Percentiles rank a stretch among this genome's conserved stretches.
phyloP scores from a whole-genome alignment of 495 filamentous ascomycete genomes.

The Xylaria curta region DNA sequence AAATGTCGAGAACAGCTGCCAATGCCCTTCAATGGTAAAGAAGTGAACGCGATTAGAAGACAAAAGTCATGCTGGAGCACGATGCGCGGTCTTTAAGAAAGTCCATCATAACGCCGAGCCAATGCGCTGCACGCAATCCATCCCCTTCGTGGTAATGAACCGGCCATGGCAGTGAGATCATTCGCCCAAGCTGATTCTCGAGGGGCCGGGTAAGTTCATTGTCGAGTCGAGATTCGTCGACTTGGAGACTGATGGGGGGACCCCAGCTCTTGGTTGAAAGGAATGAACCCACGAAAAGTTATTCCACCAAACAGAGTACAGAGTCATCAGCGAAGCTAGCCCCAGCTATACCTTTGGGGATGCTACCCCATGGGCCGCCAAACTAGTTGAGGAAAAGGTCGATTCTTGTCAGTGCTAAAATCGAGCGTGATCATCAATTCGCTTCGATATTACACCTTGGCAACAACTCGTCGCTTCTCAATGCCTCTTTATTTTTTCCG shows the following conservation, averaged over 20 bases:
- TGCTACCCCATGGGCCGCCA: conserved; percentile 21
- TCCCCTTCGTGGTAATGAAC: neutral
- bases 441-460: conserved; percentile 9
- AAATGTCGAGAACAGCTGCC: neutral
- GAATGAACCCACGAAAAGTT: conserved; percentile 15
- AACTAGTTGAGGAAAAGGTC: conserved; percentile 14
- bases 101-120: conserved; percentile 8
- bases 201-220: conserved; percentile 11
- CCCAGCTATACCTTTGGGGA: conserved; percentile 20
- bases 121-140: neutral
- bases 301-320: conserved; percentile 40
- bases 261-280: neutral
- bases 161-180: conserved; percentile 2
- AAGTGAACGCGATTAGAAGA: neutral
- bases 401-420: conserved; percentile 8
- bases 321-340: neutral
- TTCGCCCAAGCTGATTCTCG: neutral
- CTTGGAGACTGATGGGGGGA: neutral
- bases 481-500: neutral
- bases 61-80: neutral
- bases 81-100: conserved; percentile 16
- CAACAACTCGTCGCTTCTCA: neutral
- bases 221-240: conserved; percentile 7
- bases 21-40: neutral
- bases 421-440: conserved; percentile 6